Percentiles rank a stretch among this genome's conserved stretches.
Evolutionary conservation across 1,284 basidiomycete genomes (phyloP).

Genomic region (Farysia itapuensis): DNA sequence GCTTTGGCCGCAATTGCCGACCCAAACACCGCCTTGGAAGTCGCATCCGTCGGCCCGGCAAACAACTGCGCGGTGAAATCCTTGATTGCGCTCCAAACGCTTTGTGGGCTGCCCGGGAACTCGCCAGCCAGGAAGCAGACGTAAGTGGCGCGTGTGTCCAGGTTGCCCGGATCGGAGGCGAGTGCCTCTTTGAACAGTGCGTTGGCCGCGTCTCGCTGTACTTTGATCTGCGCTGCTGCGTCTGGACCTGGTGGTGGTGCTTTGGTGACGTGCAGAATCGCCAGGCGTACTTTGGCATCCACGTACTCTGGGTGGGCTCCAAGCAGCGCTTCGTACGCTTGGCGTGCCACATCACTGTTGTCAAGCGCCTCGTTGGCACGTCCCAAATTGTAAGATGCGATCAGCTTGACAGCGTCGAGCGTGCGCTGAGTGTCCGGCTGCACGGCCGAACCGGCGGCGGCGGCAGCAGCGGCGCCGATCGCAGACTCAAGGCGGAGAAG

Average conservation of each 20-base stretch:
- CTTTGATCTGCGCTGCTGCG: slow-evolving; percentile 14
- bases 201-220: slow-evolving; percentile 41
- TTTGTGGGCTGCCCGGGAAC: slow-evolving; percentile 46
- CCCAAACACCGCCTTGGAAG: slow-evolving; percentile 42
- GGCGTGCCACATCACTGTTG: slow-evolving; percentile 40
- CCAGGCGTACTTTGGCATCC: slow-evolving; percentile 56
- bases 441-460: slow-evolving; percentile 15
- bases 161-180: slow-evolving; percentile 48
- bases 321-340: slow-evolving; percentile 51
- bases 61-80: slow-evolving; percentile 55
- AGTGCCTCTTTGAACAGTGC: slow-evolving; percentile 52
- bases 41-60: slow-evolving; percentile 24
- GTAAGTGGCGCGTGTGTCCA: slow-evolving; percentile 54
- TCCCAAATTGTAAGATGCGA: slow-evolving; percentile 55
- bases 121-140: slow-evolving; percentile 57
- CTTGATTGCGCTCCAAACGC: slow-evolving; percentile 53
- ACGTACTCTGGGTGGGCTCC: slow-evolving; percentile 56
- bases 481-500: slow-evolving; percentile 36
- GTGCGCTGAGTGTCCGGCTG: slow-evolving; percentile 25
- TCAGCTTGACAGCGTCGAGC: slow-evolving; percentile 43
- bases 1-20: slow-evolving; percentile 37
- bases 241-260: slow-evolving; percentile 10
- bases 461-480: slow-evolving; percentile 18
- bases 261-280: slow-evolving; percentile 44
- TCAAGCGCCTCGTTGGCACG: slow-evolving; percentile 47